Base-by-base conservation (phyloP, 2,329 filamentous ascomycete species). In the Monosporascus sp. region DNA sequence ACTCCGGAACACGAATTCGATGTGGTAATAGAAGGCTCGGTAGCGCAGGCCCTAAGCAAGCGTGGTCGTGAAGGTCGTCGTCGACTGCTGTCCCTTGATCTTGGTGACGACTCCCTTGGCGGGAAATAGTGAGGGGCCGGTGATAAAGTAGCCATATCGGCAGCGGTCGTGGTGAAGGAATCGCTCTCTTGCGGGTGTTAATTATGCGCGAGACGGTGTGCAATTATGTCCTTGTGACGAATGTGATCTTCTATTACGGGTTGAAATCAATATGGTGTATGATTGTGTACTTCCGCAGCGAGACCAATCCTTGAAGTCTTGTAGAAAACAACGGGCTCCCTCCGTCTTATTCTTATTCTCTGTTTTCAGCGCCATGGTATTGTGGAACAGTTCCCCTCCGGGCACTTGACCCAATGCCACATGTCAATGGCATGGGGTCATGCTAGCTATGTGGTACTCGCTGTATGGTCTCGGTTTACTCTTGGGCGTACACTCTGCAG, bases 1-100 rank as follows among this genome's bases (percentile, higher is more conserved):
- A 81, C 73, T 52, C 77, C 76, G 50, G 76, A 72, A 56, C 76
- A 79, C 36, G 76, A 76, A 58, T 77, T 81, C 35, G 79, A 80
- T 5, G 77, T 74, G 14, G 79, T 83, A 58, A 84, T 77, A 27
- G 79, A 81, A 4, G 81, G 80, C 56, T 80, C 80, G 11, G 81
- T 84, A 35, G 77, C 78, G 51, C 74, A 75, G 27, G 81, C 77
- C 54, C 81, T 74, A 44, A 83, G 70, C 43, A 84, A 72, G 49
- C 76, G 75, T 37, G 81, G 81, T 54, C 43, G 43, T 8, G 43
- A 46, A 17, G 43, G 43, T 24, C 80, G 73, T 58, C 77, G 72
- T 53, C 72, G 67, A 53, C 67, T 64, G 49, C 54, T 50, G 31
- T 56, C 62, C 54, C 61, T 61, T 39, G 70, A 66, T 43, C 74